A percentile compares a stretch with the other conserved stretches of the same genome.
Evolutionary conservation across 768 basidiomycete species (phyloP).

Genomic region (Amanita rimosa): DNA sequence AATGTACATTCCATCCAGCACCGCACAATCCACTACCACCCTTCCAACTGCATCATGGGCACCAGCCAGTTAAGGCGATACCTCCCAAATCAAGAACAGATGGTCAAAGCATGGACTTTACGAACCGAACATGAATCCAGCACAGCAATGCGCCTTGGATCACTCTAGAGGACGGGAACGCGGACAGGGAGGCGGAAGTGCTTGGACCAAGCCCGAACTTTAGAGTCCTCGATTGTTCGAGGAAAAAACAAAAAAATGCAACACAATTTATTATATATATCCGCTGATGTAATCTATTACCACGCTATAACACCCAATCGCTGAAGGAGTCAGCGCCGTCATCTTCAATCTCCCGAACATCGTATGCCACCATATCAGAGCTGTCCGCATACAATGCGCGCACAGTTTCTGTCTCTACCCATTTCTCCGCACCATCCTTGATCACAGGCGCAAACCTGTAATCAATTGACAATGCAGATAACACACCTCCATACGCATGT

Average conservation of each 20-base stretch:
- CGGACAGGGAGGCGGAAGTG: constrained; percentile 82
- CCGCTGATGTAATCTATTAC: constrained; percentile 10
- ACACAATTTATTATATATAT: constrained; percentile 14
- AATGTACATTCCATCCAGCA: constrained; percentile 25
- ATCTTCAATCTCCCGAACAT: constrained; percentile 36
- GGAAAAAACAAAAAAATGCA: constrained; percentile 5
- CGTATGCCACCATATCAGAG: constrained; percentile 37
- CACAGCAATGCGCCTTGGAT: constrained; percentile 25
- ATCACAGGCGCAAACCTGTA: constrained; percentile 67
- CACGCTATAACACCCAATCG: not conserved
- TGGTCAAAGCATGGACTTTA: constrained; percentile 31
- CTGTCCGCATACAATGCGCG: constrained; percentile 51
- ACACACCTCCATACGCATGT: constrained; percentile 87
- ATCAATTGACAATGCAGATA: constrained; percentile 81
- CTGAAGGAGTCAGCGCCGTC: constrained; percentile 25
- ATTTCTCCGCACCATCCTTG: constrained; percentile 25
- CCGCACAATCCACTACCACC: constrained; percentile 17
- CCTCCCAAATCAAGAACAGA: constrained; percentile 40
- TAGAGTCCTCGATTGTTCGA: constrained; percentile 79
- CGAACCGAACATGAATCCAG: constrained; percentile 20
- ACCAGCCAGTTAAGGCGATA: constrained; percentile 60
- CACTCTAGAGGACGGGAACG: constrained; percentile 86
- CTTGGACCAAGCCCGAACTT: constrained; percentile 86
- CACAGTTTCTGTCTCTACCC: constrained; percentile 56
- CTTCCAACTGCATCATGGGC: constrained; percentile 47